Conservation (phyloP, 225 moss, liverwort and hornwort genomes). For the Straminergon stramineum region DNA sequence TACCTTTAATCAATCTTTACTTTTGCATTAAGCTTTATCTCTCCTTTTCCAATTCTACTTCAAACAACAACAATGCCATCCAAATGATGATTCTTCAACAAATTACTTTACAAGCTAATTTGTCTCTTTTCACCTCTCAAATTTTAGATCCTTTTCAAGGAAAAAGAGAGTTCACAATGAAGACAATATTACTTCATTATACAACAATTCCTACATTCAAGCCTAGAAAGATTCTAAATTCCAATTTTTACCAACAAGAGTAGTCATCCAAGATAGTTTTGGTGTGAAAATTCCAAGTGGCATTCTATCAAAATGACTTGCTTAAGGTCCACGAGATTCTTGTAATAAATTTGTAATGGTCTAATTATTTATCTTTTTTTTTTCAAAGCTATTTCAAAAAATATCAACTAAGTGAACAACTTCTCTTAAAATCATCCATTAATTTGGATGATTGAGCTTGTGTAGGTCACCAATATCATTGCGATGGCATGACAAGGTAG, state of each 20-base stretch:
- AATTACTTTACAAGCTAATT: background rate
- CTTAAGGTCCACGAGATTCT: background rate
- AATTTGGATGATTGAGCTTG: background rate
- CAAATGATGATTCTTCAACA: background rate
- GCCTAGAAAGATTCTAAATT: background rate
- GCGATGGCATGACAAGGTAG: background rate
- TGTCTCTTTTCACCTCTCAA: background rate
- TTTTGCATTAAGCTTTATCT: no score
- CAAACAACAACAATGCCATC: background rate
- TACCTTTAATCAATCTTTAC: accelerated
- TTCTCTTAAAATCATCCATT: background rate
- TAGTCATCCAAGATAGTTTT: accelerated
- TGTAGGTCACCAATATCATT: no score
- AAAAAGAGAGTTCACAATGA: background rate
- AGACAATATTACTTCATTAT: background rate
- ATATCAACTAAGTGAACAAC: background rate
- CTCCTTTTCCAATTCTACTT: accelerated
- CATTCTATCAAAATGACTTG: background rate
- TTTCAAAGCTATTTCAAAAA: accelerated
- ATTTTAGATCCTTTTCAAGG: accelerated
- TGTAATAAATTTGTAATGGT: accelerated
- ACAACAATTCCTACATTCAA: background rate
- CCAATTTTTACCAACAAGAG: background rate
- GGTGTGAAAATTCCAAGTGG: accelerated
- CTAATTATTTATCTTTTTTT: no score